Percentiles rank a stretch among this genome's conserved stretches.
Conservation (phyloP, 257 asterid species). For the Solanum paucissectum region DNA sequence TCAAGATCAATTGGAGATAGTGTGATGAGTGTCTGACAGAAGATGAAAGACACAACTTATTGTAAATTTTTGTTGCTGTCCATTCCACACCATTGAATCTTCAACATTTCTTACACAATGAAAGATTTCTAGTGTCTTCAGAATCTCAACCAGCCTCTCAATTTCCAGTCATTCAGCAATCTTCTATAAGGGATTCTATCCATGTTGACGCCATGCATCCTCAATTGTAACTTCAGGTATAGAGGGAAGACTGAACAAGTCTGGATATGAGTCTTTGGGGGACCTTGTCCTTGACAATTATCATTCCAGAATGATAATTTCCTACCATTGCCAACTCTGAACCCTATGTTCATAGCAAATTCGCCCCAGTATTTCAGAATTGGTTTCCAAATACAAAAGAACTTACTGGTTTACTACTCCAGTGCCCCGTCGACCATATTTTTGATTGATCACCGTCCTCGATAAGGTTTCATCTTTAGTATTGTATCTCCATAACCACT, state of each 20-base stretch:
- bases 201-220: background rate
- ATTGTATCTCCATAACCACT: background rate
- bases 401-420: background rate
- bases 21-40: background rate
- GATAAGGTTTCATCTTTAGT: background rate
- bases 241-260: background rate
- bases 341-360: background rate
- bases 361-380: background rate
- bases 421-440: background rate
- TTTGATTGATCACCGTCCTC: background rate
- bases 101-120: background rate
- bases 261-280: background rate
- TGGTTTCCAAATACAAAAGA: background rate
- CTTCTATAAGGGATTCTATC: background rate
- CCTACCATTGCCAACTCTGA: background rate
- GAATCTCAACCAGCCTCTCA: background rate
- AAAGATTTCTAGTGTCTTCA: background rate
- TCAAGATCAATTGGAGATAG: background rate
- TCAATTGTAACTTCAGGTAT: background rate
- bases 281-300: background rate
- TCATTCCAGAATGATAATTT: background rate
- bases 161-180: background rate
- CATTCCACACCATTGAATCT: background rate
- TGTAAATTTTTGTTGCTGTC: background rate
- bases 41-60: background rate